phyloP scores from a whole-genome alignment of 148 eudicot species.

The Rhododendron ovatum region DNA sequence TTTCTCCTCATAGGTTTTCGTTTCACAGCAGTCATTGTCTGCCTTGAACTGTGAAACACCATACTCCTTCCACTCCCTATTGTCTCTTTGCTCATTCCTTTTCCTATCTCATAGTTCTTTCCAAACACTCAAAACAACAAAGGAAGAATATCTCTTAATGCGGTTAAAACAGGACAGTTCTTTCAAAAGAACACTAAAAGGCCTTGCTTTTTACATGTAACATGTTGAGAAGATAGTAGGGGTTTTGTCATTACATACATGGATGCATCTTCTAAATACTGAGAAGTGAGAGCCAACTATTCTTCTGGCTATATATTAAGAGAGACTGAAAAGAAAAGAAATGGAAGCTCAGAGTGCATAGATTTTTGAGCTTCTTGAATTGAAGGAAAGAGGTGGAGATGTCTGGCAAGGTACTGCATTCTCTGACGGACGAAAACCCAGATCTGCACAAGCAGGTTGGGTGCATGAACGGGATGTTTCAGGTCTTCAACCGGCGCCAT shows the following conservation, averaged over 20 bases:
- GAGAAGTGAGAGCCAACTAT: not conserved
- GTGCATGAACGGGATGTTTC: slow-evolving; percentile 82
- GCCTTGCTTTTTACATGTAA: not conserved
- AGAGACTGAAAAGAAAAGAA: not conserved
- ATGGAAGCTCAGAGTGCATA: not conserved
- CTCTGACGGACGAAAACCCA: slow-evolving; percentile 55
- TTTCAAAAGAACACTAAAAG: not conserved
- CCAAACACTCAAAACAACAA: slow-evolving; percentile 5
- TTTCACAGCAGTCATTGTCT: slow-evolving; percentile 19
- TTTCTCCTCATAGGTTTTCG: slow-evolving; percentile 1
- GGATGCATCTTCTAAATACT: not conserved
- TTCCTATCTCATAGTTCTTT: not conserved
- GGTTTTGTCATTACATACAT: not conserved
- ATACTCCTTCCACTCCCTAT: not conserved
- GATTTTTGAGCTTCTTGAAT: not conserved
- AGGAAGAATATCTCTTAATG: not conserved
- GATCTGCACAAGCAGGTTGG: slow-evolving; percentile 69
- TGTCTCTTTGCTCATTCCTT: slow-evolving; percentile 11
- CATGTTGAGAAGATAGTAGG: not conserved
- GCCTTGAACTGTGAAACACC: slow-evolving; percentile 10
- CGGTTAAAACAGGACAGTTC: slow-evolving; percentile 1
- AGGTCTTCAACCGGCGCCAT: slow-evolving; percentile 56
- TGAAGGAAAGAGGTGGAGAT: slow-evolving; percentile 17
- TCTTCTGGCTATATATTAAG: not conserved
- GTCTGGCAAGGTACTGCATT: slow-evolving; percentile 59